Conservation (phyloP, 1,284 basidiomycete species). For the Inonotus obliquus region DNA sequence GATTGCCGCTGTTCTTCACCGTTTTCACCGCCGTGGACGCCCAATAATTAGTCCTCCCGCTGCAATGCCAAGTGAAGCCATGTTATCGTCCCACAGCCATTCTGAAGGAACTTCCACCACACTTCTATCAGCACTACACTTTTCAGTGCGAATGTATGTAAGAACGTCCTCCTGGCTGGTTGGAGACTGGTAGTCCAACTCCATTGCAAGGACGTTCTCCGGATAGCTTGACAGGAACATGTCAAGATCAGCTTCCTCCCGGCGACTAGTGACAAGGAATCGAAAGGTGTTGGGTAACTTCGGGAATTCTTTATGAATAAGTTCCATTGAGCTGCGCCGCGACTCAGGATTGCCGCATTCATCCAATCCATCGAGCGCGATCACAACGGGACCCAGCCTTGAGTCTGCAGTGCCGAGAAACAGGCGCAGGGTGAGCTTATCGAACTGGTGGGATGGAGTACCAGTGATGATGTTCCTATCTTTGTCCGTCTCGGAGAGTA, state of each 20-base stretch:
- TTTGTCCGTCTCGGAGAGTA: neutral
- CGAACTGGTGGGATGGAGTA: neutral
- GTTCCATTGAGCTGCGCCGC: slow-evolving; percentile 27
- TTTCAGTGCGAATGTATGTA: neutral
- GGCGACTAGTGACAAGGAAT: slow-evolving; percentile 6
- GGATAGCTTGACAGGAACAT: neutral
- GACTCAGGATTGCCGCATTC: slow-evolving; percentile 15
- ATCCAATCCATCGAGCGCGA: slow-evolving; percentile 7
- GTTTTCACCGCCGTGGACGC: neutral
- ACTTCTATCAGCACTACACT: neutral
- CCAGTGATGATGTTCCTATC: neutral
- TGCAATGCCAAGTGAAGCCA: neutral
- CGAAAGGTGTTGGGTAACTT: neutral
- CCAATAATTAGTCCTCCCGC: slow-evolving; percentile 9
- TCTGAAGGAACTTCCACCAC: neutral
- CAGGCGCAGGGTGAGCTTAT: neutral
- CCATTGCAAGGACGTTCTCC: neutral
- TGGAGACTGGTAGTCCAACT: neutral
- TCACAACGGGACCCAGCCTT: slow-evolving; percentile 22
- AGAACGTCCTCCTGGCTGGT: neutral
- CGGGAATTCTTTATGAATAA: slow-evolving; percentile 23
- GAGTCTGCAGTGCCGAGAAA: neutral
- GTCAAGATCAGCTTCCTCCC: neutral
- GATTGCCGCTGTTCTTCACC: neutral
- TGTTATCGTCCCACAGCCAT: neutral